Conservation (phyloP, 768 basidiomycete genomes). For the Scleroderma bovista region DNA sequence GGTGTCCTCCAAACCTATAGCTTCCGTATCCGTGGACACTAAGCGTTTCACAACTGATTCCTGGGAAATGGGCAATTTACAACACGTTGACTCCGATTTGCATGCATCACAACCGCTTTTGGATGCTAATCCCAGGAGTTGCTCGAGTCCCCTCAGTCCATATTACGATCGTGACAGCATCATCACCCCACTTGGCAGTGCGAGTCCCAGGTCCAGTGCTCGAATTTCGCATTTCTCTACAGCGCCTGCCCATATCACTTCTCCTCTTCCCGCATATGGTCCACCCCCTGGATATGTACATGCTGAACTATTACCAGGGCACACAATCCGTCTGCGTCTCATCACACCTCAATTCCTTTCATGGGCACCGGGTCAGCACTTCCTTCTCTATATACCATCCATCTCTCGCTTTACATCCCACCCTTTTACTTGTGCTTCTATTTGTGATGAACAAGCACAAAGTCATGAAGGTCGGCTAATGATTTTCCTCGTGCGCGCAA, state of each 20-base stretch:
- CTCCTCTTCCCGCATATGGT: conserved; percentile 23
- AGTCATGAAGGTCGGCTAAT: conserved; percentile 49
- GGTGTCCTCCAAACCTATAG: background rate
- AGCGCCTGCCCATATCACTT: background rate
- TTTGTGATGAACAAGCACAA: conserved; percentile 44
- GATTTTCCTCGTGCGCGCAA: conserved; percentile 62
- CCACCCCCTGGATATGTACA: conserved; percentile 67
- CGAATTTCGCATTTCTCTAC: background rate
- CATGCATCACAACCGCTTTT: background rate
- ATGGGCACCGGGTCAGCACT: conserved; percentile 80
- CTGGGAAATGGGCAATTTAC: conserved; percentile 23
- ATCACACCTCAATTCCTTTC: conserved; percentile 47
- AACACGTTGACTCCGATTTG: conserved; percentile 4
- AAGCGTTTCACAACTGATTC: conserved; percentile 7
- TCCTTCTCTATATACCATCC: conserved; percentile 61
- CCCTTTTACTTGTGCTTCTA: conserved; percentile 67
- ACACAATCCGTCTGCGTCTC: conserved; percentile 63
- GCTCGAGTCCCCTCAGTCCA: conserved; percentile 21
- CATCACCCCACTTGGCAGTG: conserved; percentile 1
- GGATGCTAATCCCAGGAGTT: conserved; percentile 6
- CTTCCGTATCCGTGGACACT: background rate
- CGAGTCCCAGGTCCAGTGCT: background rate
- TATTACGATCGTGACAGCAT: conserved; percentile 12
- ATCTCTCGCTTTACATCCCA: conserved; percentile 59
- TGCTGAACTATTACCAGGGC: conserved; percentile 63